Conservation (phyloP, 257 asterid species). For the Solanum sejunctum region DNA sequence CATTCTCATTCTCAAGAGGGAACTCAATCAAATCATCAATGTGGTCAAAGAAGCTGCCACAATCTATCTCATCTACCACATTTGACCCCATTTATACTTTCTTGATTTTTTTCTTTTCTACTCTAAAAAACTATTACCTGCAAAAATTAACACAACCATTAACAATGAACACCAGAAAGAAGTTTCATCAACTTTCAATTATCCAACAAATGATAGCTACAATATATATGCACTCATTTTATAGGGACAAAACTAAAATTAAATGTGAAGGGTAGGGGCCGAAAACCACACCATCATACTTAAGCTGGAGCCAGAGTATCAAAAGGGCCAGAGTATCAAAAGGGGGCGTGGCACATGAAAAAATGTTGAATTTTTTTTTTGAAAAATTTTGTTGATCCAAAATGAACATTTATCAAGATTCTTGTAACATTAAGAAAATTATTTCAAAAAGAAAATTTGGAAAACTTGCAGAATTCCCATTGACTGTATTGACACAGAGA, state of each 20-base stretch:
- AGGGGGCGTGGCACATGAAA: not conserved
- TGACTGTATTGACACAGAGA: slow-evolving; percentile 22
- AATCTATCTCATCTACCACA: slow-evolving; percentile 58
- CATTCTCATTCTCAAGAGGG: slow-evolving; percentile 58
- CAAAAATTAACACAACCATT: not conserved
- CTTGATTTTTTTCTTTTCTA: not conserved
- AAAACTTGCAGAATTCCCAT: not conserved
- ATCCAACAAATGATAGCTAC: not conserved
- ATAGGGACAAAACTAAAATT: not conserved
- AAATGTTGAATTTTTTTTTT: not conserved
- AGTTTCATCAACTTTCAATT: not conserved
- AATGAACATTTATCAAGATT: not conserved
- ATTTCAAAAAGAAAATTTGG: not conserved
- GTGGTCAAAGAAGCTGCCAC: slow-evolving; percentile 80
- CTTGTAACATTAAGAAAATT: not conserved
- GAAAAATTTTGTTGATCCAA: slow-evolving; percentile 15
- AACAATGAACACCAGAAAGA: not conserved
- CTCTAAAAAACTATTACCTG: slow-evolving; percentile 8
- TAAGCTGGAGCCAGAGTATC: not conserved
- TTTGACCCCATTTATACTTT: slow-evolving; percentile 42
- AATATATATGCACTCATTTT: not conserved
- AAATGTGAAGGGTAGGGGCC: not conserved
- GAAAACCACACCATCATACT: not conserved
- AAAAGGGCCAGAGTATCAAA: not conserved
- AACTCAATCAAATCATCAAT: slow-evolving; percentile 85